Evolutionary conservation across 2,329 filamentous ascomycete species (phyloP).

Genomic region (Colletotrichum simmondsii): DNA sequence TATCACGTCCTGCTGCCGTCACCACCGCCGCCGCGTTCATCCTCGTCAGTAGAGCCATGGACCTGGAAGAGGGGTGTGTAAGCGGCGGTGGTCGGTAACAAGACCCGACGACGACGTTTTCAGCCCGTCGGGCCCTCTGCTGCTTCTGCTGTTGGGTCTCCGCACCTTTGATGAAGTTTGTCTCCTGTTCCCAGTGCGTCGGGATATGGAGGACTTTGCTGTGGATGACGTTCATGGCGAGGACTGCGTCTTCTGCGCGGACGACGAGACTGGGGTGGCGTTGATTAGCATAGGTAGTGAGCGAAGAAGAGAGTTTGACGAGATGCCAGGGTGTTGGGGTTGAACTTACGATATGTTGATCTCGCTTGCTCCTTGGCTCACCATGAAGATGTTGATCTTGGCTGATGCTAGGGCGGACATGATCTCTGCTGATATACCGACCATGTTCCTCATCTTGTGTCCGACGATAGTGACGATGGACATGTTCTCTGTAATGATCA

Average conservation of each 20-base stretch:
- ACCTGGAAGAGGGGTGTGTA: slow-evolving; percentile 20
- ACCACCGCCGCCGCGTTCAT: too few relatives aligned
- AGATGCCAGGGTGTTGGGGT: background rate
- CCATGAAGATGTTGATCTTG: slow-evolving; percentile 33
- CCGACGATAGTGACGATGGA: slow-evolving; percentile 95
- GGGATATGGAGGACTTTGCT: slow-evolving; percentile 65
- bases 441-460: slow-evolving; percentile 97
- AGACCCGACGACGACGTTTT: background rate
- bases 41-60: slow-evolving; percentile 30
- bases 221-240: slow-evolving; percentile 95
- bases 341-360: slow-evolving; percentile 98
- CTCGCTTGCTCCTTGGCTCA: slow-evolving; percentile 83
- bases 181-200: slow-evolving; percentile 30
- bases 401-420: slow-evolving; percentile 20
- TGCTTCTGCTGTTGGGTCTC: background rate
- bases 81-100: slow-evolving; percentile 7
- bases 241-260: slow-evolving; percentile 86
- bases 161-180: slow-evolving; percentile 33
- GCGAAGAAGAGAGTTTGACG: too few relatives aligned
- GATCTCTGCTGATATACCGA: slow-evolving; percentile 69
- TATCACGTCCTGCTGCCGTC: background rate
- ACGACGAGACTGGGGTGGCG: slow-evolving; percentile 70
- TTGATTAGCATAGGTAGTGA: background rate
- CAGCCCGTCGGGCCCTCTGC: background rate
- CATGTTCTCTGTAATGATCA: slow-evolving; percentile 72